Evolutionary conservation across 805 yeast species (phyloP).

Genomic region (Candida chilensis): DNA sequence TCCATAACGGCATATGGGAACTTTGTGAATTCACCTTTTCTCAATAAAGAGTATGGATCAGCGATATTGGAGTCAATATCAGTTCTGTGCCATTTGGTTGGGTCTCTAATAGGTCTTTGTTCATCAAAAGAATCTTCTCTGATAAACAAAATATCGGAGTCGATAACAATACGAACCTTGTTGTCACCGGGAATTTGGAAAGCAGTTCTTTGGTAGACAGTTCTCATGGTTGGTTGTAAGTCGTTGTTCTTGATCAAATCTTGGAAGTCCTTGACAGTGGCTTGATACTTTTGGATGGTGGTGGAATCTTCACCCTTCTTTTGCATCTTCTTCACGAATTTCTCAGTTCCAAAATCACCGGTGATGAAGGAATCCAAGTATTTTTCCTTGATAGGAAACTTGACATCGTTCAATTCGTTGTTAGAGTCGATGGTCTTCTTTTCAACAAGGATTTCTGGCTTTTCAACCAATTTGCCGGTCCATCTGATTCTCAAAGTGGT

Average conservation of each 20-base stretch:
- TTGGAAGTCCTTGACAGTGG: constrained; percentile 53
- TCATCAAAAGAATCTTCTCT: constrained; percentile 86
- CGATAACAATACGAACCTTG: constrained; percentile 81
- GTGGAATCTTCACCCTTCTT: constrained; percentile 49
- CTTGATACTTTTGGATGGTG: constrained; percentile 39
- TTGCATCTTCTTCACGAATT: constrained; percentile 49
- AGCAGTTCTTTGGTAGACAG: constrained; percentile 86
- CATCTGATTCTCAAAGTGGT: constrained; percentile 83
- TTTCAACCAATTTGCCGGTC: constrained; percentile 75
- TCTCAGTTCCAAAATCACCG: constrained; percentile 31
- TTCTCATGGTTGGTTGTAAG: constrained; percentile 79
- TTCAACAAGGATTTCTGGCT: constrained; percentile 75
- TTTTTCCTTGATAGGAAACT: constrained; percentile 71
- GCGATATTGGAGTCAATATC: constrained; percentile 77
- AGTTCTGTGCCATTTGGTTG: constrained; percentile 82
- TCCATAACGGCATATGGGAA: constrained; percentile 89
- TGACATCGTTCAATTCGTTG: constrained; percentile 52
- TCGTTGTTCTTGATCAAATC: constrained; percentile 53
- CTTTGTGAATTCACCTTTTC: constrained; percentile 78
- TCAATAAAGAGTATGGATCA: constrained; percentile 60
- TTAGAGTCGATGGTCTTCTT: constrained; percentile 61
- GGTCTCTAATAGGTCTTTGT: constrained; percentile 84
- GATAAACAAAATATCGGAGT: constrained; percentile 77
- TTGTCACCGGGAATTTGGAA: constrained; percentile 98
- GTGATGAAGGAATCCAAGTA: constrained; percentile 65